Base-by-base conservation (phyloP, 257 asterid genomes). In the Anisodus acutangulus region DNA sequence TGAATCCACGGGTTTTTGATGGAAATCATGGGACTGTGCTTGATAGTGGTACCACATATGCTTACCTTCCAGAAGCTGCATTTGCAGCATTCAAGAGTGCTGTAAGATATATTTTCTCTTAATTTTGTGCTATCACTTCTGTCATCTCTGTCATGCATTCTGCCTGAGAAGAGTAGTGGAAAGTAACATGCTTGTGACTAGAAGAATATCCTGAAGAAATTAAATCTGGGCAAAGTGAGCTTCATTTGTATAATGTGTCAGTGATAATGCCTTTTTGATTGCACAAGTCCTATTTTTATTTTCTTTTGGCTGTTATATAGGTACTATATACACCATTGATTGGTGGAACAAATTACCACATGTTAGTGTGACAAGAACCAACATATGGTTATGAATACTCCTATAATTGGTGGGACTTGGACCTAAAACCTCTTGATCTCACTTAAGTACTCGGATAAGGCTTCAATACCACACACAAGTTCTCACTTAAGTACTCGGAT, bases 11-110 rank as follows among this genome's bases (percentile, higher is more conserved):
- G 80, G 89, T 93, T 68, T 96, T 96, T 87, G 97, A 96, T 89
- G 95, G 95, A 62, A 95, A 93, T 84, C 97, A 93, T 85, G 99
- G 99, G 88, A 91, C 94, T 37, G 96, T 95, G 71, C 92, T 97
- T 85, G 99, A 97, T 89, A 97, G 99, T 60, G 98, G 99, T 83
- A 97, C 99, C 85, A 97, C 99, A 82, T 97, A 95, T 89, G 99
- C 98, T 79, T 97, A 95, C 89, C 91, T 95, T 84, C 99, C 99
- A 6, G 96, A 95, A 90, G 90, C 82, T 79, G 98, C 98, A 87
- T 97, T 97, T 88, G 74, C n/a, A 81, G 92, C 96, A 80, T 93
- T 97, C 79, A 97, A 93, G 87, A 90, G 88, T 87, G 95, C 99
- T 47, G 99, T 97, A 93, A 91, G 98, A 86, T 88, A 87, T 69